Evolutionary conservation across 2,329 filamentous ascomycete genomes (phyloP), one percentile per base, ranked within the genome.

Genomic region (Decorospora gaudefroyi): DNA sequence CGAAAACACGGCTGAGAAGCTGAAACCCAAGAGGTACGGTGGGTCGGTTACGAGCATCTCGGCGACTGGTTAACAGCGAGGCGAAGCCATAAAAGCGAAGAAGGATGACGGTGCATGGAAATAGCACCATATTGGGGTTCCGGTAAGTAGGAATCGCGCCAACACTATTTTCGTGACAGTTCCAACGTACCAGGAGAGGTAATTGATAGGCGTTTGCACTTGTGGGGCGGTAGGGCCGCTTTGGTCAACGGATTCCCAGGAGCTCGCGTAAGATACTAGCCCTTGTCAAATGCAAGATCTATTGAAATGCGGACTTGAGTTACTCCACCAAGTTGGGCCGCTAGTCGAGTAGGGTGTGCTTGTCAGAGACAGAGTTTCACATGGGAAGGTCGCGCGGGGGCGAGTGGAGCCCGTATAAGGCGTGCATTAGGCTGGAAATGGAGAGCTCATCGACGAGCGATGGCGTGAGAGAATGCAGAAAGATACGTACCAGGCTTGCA

Each of bases 21-120:
- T 53, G 43, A 49, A 21, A 23, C 36, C 25, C 16, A 42, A 22
- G 19, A 29, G 27, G 17, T 30, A 21, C 42, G 27, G 45, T 42
- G 31, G 30, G 22, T 27, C 28, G 34, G 27, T 22, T 35, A 47
- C 49, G 46, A 46, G 28, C 45, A 39, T 52, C 29, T 43, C 50
- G 53, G 46, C 38, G 55, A 41, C 36, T 51, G 47, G 47, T 34
- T 30, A 35, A 19, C 26, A 40, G 35, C 21, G 21, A 34, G 49
- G 39, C 45, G 32, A 48, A 35, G 44, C 29, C 29, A 27, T 38
- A 15, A 34, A 46, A 26, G 29, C 44, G 46, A 47, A 50, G 39
- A 10, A 13, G 22, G 26, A 11, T 23, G 37, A 36, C 36, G 36
- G 41, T 27, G 39, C 25, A 46, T 27, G 32, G 33, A 23, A 38